A percentile compares a stretch with the other conserved stretches of the same genome.
These are phyloP conservation scores for Aspergillus uvarum DNA, from an alignment of 2,329 filamentous ascomycete species.

Conservation along the genomic window DNA sequence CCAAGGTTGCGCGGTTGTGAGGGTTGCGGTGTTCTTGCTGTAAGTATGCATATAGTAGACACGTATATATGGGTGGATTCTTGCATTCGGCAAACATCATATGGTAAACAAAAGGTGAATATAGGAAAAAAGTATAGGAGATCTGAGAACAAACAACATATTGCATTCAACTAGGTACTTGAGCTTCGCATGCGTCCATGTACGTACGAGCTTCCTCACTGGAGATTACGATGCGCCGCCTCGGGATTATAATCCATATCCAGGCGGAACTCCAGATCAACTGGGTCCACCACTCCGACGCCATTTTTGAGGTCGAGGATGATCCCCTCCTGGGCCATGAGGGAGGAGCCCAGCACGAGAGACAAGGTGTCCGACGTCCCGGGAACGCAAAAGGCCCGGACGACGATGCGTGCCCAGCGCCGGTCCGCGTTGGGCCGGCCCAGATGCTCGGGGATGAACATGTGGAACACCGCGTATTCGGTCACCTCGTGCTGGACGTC, in stretches of 20 bases:
- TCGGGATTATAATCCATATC: neutral
- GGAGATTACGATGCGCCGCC: too few species aligned
- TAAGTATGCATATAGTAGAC: neutral
- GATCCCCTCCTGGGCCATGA: neutral
- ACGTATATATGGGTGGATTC: neutral
- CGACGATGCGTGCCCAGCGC: neutral
- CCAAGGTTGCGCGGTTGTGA: constrained; percentile 8
- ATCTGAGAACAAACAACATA: too few species aligned
- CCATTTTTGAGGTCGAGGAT: neutral
- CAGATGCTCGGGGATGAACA: neutral
- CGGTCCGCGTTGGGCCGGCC: neutral
- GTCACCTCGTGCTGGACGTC: neutral
- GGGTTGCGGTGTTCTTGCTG: neutral
- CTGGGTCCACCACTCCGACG: neutral
- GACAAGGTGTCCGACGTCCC: neutral
- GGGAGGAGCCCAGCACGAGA: neutral
- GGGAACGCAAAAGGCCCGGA: neutral
- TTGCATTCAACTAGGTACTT: too few species aligned
- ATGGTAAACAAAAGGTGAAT: too few species aligned
- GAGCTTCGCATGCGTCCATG: too few species aligned
- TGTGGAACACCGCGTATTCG: neutral
- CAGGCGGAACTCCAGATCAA: neutral
- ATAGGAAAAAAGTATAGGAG: too few species aligned
- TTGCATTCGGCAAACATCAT: neutral
- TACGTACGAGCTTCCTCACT: too few species aligned